Conservation (phyloP, 2,329 filamentous ascomycete species). For the Xylaria arbuscula region DNA sequence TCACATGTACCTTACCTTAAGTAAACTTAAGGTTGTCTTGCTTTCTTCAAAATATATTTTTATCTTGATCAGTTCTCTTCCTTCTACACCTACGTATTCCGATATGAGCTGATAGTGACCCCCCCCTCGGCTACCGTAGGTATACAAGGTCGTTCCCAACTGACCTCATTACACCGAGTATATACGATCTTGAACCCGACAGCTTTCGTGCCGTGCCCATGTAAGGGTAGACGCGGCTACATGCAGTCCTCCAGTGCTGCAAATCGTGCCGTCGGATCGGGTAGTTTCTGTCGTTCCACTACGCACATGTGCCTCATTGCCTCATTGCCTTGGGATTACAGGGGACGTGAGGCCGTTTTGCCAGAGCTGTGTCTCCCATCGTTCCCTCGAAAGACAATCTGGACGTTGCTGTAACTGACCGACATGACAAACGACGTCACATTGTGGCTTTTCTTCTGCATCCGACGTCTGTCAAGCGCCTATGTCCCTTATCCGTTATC, state of each 20-base stretch:
- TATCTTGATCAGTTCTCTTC: background rate
- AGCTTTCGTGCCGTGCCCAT: no score
- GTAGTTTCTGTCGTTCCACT: constrained; percentile 29
- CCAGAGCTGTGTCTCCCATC: background rate
- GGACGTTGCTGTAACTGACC: background rate
- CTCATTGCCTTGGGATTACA: constrained; percentile 15
- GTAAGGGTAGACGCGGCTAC: constrained; percentile 16
- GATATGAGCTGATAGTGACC: constrained; percentile 7
- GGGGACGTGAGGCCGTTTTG: constrained; percentile 6
- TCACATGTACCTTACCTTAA: background rate
- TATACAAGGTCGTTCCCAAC: background rate
- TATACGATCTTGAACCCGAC: background rate
- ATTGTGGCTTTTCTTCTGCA: constrained; percentile 30
- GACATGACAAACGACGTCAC: constrained; percentile 1
- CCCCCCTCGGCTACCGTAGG: background rate
- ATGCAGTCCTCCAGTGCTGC: constrained; percentile 18
- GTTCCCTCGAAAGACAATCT: background rate
- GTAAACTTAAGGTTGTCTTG: background rate
- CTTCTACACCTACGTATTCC: background rate
- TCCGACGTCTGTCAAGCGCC: constrained; percentile 24
- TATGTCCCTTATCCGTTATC: constrained; percentile 27
- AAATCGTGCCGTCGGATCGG: constrained; percentile 30
- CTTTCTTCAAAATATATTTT: background rate
- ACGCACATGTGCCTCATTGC: constrained; percentile 19
- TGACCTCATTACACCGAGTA: background rate